phyloP scores from a whole-genome alignment of 2,329 filamentous ascomycete species.

The Epichloe sp. region DNA sequence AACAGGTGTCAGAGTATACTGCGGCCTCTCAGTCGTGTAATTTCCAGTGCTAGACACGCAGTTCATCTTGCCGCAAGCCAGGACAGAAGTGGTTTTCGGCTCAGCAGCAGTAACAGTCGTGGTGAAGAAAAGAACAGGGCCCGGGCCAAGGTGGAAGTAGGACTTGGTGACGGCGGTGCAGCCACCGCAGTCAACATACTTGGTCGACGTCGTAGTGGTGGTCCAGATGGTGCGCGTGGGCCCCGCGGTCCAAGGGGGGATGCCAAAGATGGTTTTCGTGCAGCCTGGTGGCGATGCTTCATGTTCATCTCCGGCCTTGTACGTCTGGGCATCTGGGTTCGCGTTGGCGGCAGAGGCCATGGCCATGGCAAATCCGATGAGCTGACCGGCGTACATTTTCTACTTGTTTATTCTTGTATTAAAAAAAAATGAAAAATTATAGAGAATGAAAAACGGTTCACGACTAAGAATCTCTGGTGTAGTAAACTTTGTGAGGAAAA shows the following conservation, averaged over 20 bases:
- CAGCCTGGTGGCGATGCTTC: constrained; percentile 2
- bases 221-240: constrained; percentile 15
- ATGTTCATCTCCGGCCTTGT: background rate
- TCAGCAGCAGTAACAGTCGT: constrained; percentile 10
- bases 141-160: constrained; percentile 6
- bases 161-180: constrained; percentile 10
- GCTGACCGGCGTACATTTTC: background rate
- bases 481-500: no score
- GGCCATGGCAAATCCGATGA: constrained; percentile 2
- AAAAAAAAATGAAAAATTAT: no score
- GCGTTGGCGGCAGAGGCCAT: background rate
- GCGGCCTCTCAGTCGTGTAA: background rate
- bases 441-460: no score
- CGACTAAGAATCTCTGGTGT: no score
- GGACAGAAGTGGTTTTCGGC: constrained; percentile 6
- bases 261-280: constrained; percentile 4
- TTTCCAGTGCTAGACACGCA: background rate
- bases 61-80: constrained; percentile 1
- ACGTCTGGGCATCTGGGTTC: constrained; percentile 1
- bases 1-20: background rate
- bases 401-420: no score
- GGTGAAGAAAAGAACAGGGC: constrained; percentile 12
- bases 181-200: constrained; percentile 13
- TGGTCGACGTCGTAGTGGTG: constrained; percentile 12
- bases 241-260: constrained; percentile 8